Evolutionary conservation across 2,329 filamentous ascomycete genomes (phyloP), one percentile per base, ranked within the genome.

Genomic region (Calonectria multiphialidica): DNA sequence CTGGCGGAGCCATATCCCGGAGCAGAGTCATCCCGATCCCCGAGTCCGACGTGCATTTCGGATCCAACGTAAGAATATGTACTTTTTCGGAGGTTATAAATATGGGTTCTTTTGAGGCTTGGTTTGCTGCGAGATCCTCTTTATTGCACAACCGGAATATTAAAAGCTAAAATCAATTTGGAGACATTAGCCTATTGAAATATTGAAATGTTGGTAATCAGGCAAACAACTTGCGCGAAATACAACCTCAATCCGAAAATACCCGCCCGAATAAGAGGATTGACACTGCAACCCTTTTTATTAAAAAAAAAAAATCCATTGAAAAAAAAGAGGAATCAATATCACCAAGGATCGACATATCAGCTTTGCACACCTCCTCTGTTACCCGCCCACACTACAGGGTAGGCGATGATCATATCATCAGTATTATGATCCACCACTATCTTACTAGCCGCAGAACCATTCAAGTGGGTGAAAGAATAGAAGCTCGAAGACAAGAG

Each of bases 21-120:
- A 61, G 44, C 40, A 66, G 66, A 72, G 64, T 72, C 62, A 23
- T 28, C 33, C 70, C 70, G 66, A 61, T 33, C 40, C 1, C 63
- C 63, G 63, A 62, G 30, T 68, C 40, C 5, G n/a, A 5, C 42
- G 45, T n/a, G 37, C 25, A n/a, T 12, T 40, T 16, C 12, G 61
- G 9, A 21, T 23, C 23, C 8, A 18, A 47, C 44, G 9, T 8
- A 5, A 30, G 28, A 8, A 8, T 30, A 30, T 30, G 5, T 30
- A 30, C n/a, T n/a, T n/a, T n/a, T n/a, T n/a, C n/a, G n/a, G n/a
- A n/a, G n/a, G 28, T 30, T 30, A 8, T 30, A 5, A 2, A 30
- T 30, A 8, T 30, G 28, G 5, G 28, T 30, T 18, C 18, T 50
- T 21, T 28, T 30, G 8, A 30, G 28, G 28, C 28, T 30, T 30